Evolutionary conservation across 2,329 filamentous ascomycete genomes (phyloP).

Genomic region (Aschersonia sp.): DNA sequence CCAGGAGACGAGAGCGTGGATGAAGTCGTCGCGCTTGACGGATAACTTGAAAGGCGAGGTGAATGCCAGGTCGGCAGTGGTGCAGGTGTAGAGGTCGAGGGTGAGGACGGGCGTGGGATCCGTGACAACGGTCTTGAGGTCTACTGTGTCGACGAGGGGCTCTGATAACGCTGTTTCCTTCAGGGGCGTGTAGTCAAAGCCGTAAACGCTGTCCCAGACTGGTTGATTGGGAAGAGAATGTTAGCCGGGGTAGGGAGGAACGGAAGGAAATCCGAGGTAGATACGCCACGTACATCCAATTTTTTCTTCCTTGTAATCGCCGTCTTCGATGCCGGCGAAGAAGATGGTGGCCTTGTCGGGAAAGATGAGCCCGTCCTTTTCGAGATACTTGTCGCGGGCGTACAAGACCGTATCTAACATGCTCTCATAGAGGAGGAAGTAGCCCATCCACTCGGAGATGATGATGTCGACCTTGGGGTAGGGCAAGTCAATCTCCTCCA

Average conservation of each 20-base stretch:
- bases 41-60: constrained; percentile 60
- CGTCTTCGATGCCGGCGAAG: constrained; percentile 93
- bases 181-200: constrained; percentile 89
- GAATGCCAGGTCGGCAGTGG: constrained; percentile 71
- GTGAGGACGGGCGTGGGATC: constrained; percentile 76
- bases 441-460: constrained; percentile 99
- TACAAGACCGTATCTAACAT: constrained; percentile 98
- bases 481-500: constrained; percentile 93
- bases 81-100: constrained; percentile 88
- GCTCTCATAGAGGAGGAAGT: constrained; percentile 96
- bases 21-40: constrained; percentile 78
- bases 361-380: constrained; percentile 83
- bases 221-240: neutral
- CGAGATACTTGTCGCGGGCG: constrained; percentile 83
- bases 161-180: constrained; percentile 90
- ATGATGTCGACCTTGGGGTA: constrained; percentile 98
- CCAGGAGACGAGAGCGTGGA: constrained; percentile 94
- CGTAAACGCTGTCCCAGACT: constrained; percentile 99
- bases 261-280: neutral
- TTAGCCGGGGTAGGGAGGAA: neutral
- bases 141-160: constrained; percentile 93
- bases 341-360: constrained; percentile 98
- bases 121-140: constrained; percentile 92
- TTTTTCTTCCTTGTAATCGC: constrained; percentile 99
- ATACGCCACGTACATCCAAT: constrained; percentile 67